These are phyloP conservation scores for Cordia subcordata DNA, from an alignment of 257 asterid species.

Conservation along the genomic window DNA sequence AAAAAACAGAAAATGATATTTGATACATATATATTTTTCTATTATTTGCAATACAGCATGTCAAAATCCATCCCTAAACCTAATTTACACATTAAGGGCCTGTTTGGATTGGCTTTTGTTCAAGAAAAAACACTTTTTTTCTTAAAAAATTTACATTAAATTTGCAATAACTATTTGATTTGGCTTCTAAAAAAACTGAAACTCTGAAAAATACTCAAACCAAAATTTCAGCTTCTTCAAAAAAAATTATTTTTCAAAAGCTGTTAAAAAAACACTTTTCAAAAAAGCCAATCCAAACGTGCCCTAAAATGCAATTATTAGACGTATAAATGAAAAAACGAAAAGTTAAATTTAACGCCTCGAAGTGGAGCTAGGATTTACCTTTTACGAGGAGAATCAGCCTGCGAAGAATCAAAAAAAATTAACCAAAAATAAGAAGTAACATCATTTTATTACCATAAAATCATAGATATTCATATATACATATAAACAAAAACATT, in stretches of 20 bases:
- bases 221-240: too few species aligned
- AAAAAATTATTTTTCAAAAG: too few species aligned
- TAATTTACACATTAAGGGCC: too few species aligned
- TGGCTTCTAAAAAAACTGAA: too few species aligned
- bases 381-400: constrained; percentile 82
- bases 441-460: background rate
- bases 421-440: background rate
- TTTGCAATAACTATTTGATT: too few species aligned
- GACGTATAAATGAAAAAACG: background rate
- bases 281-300: too few species aligned
- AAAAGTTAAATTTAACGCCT: background rate
- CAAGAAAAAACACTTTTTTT: too few species aligned
- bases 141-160: too few species aligned
- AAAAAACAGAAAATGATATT: too few species aligned
- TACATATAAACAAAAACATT: background rate
- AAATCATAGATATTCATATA: background rate
- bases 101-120: too few species aligned
- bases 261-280: too few species aligned
- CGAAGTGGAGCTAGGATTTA: constrained; percentile 4
- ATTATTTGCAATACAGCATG: background rate
- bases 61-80: background rate
- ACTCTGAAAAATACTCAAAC: too few species aligned
- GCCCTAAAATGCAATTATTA: background rate
- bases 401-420: constrained; percentile 43
- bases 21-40: background rate